Conservation (phyloP, 768 basidiomycete genomes). For the Botryobasidium botryosum region DNA sequence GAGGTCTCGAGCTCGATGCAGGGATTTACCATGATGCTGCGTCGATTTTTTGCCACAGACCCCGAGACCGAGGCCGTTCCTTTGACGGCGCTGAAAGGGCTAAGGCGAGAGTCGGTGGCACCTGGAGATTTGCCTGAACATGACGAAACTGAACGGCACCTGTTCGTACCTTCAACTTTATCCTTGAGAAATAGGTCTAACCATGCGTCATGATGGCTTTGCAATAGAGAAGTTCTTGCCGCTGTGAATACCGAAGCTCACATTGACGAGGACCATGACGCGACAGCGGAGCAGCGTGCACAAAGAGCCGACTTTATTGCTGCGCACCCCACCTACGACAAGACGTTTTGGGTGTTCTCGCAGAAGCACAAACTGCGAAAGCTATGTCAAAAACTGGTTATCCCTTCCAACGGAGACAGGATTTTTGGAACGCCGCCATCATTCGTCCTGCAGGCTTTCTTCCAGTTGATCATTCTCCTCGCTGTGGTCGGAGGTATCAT, state of each 20-base stretch:
- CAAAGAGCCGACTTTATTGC: slow-evolving; percentile 76
- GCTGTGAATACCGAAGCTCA: slow-evolving; percentile 37
- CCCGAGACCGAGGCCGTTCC: slow-evolving; percentile 36
- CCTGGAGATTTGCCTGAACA: slow-evolving; percentile 27
- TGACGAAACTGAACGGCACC: slow-evolving; percentile 39
- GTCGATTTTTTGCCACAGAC: too few species aligned
- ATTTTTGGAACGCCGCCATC: slow-evolving; percentile 66
- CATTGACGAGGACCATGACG: slow-evolving; percentile 41
- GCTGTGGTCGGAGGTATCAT: slow-evolving; percentile 67
- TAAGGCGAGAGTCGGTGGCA: slow-evolving; percentile 19
- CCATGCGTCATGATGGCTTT: neutral
- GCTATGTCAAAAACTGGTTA: slow-evolving; percentile 67
- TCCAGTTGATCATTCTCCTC: slow-evolving; percentile 55
- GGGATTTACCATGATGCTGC: too few species aligned
- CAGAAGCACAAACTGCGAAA: slow-evolving; percentile 59
- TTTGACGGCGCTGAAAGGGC: slow-evolving; percentile 31
- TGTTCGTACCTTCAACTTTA: slow-evolving; percentile 26
- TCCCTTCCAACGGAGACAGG: slow-evolving; percentile 69
- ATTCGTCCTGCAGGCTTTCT: slow-evolving; percentile 45
- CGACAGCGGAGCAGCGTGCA: slow-evolving; percentile 49
- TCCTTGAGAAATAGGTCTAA: neutral
- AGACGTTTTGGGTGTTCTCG: slow-evolving; percentile 74
- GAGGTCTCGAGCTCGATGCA: too few species aligned
- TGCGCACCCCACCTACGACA: slow-evolving; percentile 78
- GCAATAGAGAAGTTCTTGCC: slow-evolving; percentile 46